phyloP scores from a whole-genome alignment of 164 flowering plant genomes.

The Pachysandra terminalis region DNA sequence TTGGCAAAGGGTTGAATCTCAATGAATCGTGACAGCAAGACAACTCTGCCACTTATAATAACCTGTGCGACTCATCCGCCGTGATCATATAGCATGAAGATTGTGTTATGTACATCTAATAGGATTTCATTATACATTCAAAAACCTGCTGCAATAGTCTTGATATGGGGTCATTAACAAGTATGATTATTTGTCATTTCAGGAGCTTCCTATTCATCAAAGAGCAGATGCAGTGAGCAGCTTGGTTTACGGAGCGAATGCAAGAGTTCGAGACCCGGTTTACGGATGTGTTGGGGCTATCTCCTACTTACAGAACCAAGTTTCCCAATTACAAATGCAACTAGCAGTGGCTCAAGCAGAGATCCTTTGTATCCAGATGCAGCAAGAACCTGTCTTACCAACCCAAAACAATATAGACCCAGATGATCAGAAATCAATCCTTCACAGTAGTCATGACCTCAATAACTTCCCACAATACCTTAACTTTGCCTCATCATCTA shows the following conservation, averaged over 20 bases:
- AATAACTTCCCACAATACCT: constrained; percentile 41
- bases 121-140: too few relatives aligned
- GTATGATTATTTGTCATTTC: background rate
- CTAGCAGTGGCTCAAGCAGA: constrained; percentile 78
- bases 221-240: constrained; percentile 72
- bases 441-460: constrained; percentile 25
- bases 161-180: background rate
- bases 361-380: constrained; percentile 81
- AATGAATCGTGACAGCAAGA: too few relatives aligned
- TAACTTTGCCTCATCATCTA: constrained; percentile 48
- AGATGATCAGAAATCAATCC: constrained; percentile 34
- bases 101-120: too few relatives aligned
- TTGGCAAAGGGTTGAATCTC: too few relatives aligned
- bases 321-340: constrained; percentile 73
- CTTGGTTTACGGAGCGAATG: constrained; percentile 68
- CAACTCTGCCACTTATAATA: too few relatives aligned
- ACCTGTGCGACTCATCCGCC: too few relatives aligned
- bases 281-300: constrained; percentile 86
- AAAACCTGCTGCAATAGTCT: too few relatives aligned
- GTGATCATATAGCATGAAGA: too few relatives aligned
- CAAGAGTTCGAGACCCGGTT: constrained; percentile 63
- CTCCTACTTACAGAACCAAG: constrained; percentile 70
- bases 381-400: constrained; percentile 41
- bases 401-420: constrained; percentile 16
- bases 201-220: constrained; percentile 64